Evolutionary conservation across 2,329 filamentous ascomycete species (phyloP).

Genomic region (Alternaria sp.): DNA sequence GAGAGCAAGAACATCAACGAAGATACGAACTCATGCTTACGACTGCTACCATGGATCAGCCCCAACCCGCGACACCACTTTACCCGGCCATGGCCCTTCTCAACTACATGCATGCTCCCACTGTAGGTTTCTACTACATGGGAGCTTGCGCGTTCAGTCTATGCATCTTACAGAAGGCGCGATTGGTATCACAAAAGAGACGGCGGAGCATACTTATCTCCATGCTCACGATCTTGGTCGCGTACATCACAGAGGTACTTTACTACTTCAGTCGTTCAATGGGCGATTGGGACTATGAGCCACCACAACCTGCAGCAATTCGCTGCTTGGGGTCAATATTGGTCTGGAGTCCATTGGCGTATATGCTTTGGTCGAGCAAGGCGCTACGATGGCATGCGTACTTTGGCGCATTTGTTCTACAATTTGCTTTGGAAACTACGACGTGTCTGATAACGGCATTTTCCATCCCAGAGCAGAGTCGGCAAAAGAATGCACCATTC

Average conservation of each 20-base stretch:
- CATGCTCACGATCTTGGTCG: slow-evolving; percentile 25
- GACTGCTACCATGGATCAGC: slow-evolving; percentile 21
- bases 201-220: slow-evolving; percentile 31
- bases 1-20: neutral
- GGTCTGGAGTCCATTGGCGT: slow-evolving; percentile 41
- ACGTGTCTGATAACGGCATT: slow-evolving; percentile 37
- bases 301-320: slow-evolving; percentile 46
- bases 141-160: slow-evolving; percentile 38
- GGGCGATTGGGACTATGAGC: slow-evolving; percentile 38
- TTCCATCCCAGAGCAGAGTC: slow-evolving; percentile 23
- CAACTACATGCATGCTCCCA: slow-evolving; percentile 46
- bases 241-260: slow-evolving; percentile 43
- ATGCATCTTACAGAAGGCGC: slow-evolving; percentile 44
- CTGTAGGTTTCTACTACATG: slow-evolving; percentile 43
- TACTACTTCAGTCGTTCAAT: slow-evolving; percentile 47
- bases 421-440: slow-evolving; percentile 45
- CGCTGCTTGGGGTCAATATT: slow-evolving; percentile 48
- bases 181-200: slow-evolving; percentile 32
- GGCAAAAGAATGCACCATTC: slow-evolving; percentile 33
- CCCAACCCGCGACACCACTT: slow-evolving; percentile 18
- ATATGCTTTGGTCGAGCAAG: slow-evolving; percentile 34
- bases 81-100: slow-evolving; percentile 39
- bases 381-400: slow-evolving; percentile 45
- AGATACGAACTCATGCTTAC: neutral
- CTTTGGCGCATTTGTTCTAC: slow-evolving; percentile 44